Conservation (phyloP, 352 stramenopile species). For the Plasmopara halstedii region DNA sequence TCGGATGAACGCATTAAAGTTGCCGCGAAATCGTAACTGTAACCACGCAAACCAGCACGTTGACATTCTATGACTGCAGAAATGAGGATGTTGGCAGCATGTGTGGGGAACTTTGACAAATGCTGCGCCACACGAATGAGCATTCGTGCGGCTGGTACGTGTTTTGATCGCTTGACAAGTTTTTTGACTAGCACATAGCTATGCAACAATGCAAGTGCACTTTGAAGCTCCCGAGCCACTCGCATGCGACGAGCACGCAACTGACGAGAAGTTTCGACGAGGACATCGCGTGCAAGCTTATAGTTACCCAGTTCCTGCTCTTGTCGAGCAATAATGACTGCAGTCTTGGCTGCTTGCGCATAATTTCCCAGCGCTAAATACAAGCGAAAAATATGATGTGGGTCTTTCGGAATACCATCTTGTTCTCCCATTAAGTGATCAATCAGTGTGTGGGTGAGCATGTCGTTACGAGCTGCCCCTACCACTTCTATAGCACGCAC, state of each 20-base stretch:
- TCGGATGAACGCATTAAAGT: conserved; percentile 85
- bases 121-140: conserved; percentile 86
- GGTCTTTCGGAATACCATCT: conserved; percentile 91
- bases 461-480: conserved; percentile 88
- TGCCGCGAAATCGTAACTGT: conserved; percentile 89
- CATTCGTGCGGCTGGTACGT: conserved; percentile 81
- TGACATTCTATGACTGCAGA: conserved; percentile 92
- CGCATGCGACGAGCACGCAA: conserved; percentile 81
- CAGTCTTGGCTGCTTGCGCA: conserved; percentile 88
- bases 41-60: conserved; percentile 81
- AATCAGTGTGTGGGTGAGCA: conserved; percentile 92
- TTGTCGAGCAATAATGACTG: conserved; percentile 90
- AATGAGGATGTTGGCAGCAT: conserved; percentile 89
- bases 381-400: conserved; percentile 91
- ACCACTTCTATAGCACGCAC: conserved; percentile 89
- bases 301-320: conserved; percentile 93
- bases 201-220: conserved; percentile 87
- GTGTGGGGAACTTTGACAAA: conserved; percentile 90
- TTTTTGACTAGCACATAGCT: conserved; percentile 93
- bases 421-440: conserved; percentile 94
- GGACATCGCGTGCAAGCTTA: conserved; percentile 85
- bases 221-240: conserved; percentile 82
- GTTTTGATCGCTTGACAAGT: conserved; percentile 83
- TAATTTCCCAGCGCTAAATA: conserved; percentile 95
- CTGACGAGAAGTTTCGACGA: conserved; percentile 87